Conservation (phyloP, 164 flowering plant species). For the Umbilicus rupestris region DNA sequence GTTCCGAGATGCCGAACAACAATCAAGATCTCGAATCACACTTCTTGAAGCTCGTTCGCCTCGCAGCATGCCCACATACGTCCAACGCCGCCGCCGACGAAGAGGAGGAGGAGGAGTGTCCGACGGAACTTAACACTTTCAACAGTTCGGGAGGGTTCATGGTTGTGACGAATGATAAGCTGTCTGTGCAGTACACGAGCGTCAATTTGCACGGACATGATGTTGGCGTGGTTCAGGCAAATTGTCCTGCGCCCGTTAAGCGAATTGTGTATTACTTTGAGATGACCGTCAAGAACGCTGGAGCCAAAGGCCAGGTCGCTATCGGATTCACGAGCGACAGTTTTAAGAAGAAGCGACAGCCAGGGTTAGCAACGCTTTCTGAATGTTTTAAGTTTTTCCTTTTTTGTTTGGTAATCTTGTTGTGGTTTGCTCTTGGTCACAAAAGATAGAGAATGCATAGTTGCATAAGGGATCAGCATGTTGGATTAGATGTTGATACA, state of each 20-base stretch:
- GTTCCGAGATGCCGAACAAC: constrained; percentile 15
- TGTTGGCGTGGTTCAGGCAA: constrained; percentile 85
- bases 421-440: too few relatives aligned
- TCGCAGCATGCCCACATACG: constrained; percentile 16
- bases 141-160: constrained; percentile 81
- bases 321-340: constrained; percentile 70
- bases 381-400: neutral
- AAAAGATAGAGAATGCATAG: too few relatives aligned
- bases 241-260: constrained; percentile 66
- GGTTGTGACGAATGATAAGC: constrained; percentile 66
- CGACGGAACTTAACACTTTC: constrained; percentile 74
- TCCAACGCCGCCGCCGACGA: constrained; percentile 27
- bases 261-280: constrained; percentile 78
- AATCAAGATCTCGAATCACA: constrained; percentile 20
- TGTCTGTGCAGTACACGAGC: constrained; percentile 61
- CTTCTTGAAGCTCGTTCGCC: constrained; percentile 26
- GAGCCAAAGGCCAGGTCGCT: constrained; percentile 69
- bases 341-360: constrained; percentile 81
- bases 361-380: constrained; percentile 48
- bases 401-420: neutral
- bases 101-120: constrained; percentile 46
- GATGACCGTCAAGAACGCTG: constrained; percentile 75
- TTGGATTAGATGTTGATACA: too few relatives aligned
- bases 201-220: constrained; percentile 77
- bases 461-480: too few relatives aligned